Evolutionary conservation across 2,329 filamentous ascomycete species (phyloP).

Genomic region (Didymella pomorum): DNA sequence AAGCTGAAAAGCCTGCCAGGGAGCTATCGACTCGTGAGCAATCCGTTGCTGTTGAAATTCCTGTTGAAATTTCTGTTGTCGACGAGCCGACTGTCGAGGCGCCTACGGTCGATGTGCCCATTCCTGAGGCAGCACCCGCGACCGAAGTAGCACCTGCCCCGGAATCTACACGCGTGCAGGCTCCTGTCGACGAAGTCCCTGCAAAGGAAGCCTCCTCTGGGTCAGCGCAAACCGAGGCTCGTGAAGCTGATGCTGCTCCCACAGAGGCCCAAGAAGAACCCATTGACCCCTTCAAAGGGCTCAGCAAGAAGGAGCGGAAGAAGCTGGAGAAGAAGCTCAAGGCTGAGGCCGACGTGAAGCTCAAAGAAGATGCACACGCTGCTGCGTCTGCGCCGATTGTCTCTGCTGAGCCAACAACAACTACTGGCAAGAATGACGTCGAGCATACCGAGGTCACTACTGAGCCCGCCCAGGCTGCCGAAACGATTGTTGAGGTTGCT

Average conservation of each 20-base stretch:
- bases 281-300: slow-evolving; percentile 39
- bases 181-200: neutral
- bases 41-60: neutral
- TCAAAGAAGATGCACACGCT: slow-evolving; percentile 9
- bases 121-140: neutral
- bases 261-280: slow-evolving; percentile 18
- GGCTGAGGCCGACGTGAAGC: slow-evolving; percentile 33
- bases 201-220: neutral
- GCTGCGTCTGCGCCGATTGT: neutral
- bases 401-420: neutral
- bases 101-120: neutral
- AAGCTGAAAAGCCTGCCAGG: neutral
- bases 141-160: neutral
- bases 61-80: too few species aligned
- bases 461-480: neutral
- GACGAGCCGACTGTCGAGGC: too few species aligned
- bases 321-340: slow-evolving; percentile 48
- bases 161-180: neutral
- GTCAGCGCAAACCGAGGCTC: neutral
- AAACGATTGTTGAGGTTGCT: neutral
- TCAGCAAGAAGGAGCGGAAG: slow-evolving; percentile 40
- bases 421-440: neutral
- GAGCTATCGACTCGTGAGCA: neutral
- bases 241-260: neutral
- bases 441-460: neutral